A percentile compares a stretch with the other conserved stretches of the same genome.
phyloP scores from a whole-genome alignment of 2,329 filamentous ascomycete genomes.

The Dryadomyces sulphureus region DNA sequence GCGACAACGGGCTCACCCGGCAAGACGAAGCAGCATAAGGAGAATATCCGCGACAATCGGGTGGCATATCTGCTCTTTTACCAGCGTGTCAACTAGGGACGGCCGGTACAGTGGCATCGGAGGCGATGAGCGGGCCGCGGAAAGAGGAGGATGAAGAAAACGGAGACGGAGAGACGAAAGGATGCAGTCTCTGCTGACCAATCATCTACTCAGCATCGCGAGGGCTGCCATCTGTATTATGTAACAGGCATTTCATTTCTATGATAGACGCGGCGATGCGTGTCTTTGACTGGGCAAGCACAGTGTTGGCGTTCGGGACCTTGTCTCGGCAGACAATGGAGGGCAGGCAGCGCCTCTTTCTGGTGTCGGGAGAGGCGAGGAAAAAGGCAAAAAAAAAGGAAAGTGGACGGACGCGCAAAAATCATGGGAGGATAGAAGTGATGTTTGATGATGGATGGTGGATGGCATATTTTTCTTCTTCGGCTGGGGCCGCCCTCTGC shows the following conservation, averaged over 20 bases:
- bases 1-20: conserved; percentile 20
- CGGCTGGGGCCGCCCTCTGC: background rate
- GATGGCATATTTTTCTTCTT: background rate
- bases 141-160: background rate
- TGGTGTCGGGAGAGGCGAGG: background rate
- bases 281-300: background rate
- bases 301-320: background rate
- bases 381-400: background rate
- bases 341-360: background rate
- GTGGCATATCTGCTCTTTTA: conserved; percentile 97
- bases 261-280: background rate
- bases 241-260: background rate
- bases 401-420: background rate
- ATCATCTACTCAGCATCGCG: background rate
- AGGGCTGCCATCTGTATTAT: conserved; percentile 1
- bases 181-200: background rate
- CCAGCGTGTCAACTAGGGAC: conserved; percentile 46
- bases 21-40: conserved; percentile 43
- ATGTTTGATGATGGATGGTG: background rate
- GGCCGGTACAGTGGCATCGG: background rate
- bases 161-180: background rate
- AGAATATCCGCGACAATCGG: conserved; percentile 77
- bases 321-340: background rate
- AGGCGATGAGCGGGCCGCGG: background rate
- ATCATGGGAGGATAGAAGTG: background rate